These are phyloP conservation scores for Colletotrichum lini DNA, from an alignment of 2,329 filamentous ascomycete species.

Conservation along the genomic window DNA sequence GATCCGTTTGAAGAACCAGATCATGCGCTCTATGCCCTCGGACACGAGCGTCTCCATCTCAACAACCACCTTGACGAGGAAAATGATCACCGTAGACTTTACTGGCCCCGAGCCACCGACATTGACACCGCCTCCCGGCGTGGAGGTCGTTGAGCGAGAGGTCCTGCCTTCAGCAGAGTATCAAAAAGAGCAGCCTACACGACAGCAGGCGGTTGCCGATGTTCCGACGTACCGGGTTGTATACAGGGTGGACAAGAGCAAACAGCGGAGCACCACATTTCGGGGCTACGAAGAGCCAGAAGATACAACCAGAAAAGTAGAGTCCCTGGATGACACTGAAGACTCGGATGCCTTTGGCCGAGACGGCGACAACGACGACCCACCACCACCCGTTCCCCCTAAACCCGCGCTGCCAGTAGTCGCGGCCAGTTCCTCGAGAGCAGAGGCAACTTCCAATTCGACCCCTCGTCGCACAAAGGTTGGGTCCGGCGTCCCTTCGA, in stretches of 20 bases:
- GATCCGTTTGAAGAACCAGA: slow-evolving; percentile 66
- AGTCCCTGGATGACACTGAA: slow-evolving; percentile 47
- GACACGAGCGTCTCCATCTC: slow-evolving; percentile 73
- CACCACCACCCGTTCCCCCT: slow-evolving; percentile 42
- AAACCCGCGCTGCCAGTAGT: slow-evolving; percentile 34
- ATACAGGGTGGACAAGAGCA: slow-evolving; percentile 71
- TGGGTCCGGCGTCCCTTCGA: slow-evolving; percentile 23
- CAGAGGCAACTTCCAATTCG: slow-evolving; percentile 11
- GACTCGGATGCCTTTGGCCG: slow-evolving; percentile 25
- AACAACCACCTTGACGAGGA: slow-evolving; percentile 71
- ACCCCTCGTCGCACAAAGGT: slow-evolving; percentile 26
- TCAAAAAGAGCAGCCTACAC: slow-evolving; percentile 35
- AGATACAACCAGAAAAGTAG: slow-evolving; percentile 46
- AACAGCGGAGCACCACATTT: slow-evolving; percentile 58
- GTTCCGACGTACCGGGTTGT: slow-evolving; percentile 68
- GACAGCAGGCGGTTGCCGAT: slow-evolving; percentile 44
- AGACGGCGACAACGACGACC: slow-evolving; percentile 24
- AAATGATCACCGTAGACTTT: slow-evolving; percentile 76
- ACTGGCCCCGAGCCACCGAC: slow-evolving; percentile 65
- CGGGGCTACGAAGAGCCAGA: slow-evolving; percentile 51
- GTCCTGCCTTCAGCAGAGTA: slow-evolving; percentile 59
- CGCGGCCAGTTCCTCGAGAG: background rate
- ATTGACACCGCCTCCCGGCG: slow-evolving; percentile 69
- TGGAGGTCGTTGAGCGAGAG: slow-evolving; percentile 71
- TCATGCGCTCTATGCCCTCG: slow-evolving; percentile 67